Base-by-base conservation (phyloP, 768 basidiomycete species). In the Pulveroboletus sp. region DNA sequence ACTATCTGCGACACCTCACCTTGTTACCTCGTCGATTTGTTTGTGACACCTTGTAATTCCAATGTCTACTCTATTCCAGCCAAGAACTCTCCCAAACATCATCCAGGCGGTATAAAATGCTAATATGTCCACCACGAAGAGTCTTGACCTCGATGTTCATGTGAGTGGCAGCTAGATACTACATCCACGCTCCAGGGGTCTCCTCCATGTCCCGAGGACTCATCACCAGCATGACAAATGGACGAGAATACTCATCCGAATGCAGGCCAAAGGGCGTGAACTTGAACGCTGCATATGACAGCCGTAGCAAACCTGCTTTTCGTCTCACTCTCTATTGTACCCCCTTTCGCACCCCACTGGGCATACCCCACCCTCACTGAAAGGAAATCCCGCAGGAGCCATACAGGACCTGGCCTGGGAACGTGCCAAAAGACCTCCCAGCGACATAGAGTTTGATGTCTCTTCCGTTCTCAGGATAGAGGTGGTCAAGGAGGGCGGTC, bases 401-500 rank as follows among this genome's bases (percentile, higher is more conserved):
- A 50, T 78, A 82, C 11, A 83, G 57, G 33, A 82, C 79, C 67
- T 83, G 82, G 1, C 81, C 76, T 4, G 74, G 68, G 10, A 74
- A 70, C 0, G 76, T 77, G 17, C 82, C 82, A 55, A 75, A 80
- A 3, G 79, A 80, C 11, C 76, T 76, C 0, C 78, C 82, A 13
- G 70, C 62, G 48, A 83, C 50, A 66, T 78, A 82, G 37, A 80
- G 68, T 53, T 66, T 72, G 45, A 81, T 66, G 21, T 70, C 58
- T 21, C 48, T 43, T 32, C 59, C 53, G 0, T 61, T 60, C 18
- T 71, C 58, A 0, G 79, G 77, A 54, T 81, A 77, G 28, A 81
- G 71, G 59, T 79, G 76, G 17, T 70, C 61, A 36, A 83, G 69
- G 38, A 83, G 66, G 11, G 71, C 63, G 1, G 73, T 71, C 51